Evolutionary conservation across 1,284 basidiomycete genomes (phyloP).

Genomic region (Boletus albobrunnescens): DNA sequence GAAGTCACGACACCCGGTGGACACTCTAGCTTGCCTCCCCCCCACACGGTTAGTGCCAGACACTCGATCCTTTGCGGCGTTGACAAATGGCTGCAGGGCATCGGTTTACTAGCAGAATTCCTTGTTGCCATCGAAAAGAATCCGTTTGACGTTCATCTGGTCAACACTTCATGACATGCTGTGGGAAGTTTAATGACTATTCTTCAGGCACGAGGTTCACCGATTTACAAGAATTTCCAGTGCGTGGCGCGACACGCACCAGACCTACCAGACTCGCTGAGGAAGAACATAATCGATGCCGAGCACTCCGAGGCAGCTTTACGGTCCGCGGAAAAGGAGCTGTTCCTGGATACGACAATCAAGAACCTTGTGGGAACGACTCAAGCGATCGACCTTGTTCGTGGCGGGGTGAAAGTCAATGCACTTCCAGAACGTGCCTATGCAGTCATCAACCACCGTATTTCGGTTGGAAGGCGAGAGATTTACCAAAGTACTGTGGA

Average conservation of each 20-base stretch:
- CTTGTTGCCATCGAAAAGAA: conserved; percentile 41
- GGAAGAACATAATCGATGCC: conserved; percentile 36
- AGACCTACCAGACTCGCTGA: conserved; percentile 38
- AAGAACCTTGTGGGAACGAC: conserved; percentile 45
- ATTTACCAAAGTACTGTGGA: conserved; percentile 29
- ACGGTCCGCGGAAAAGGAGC: conserved; percentile 38
- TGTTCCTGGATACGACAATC: conserved; percentile 33
- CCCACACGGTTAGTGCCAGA: conserved; percentile 33
- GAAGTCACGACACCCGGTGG: conserved; percentile 51
- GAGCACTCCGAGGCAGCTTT: conserved; percentile 41
- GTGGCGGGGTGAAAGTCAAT: conserved; percentile 60
- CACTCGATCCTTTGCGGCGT: neutral
- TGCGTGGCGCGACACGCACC: conserved; percentile 47
- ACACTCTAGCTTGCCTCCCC: conserved; percentile 53
- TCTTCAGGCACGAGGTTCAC: conserved; percentile 37
- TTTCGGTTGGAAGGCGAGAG: conserved; percentile 34
- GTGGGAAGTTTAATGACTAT: neutral
- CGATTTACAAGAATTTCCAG: conserved; percentile 41
- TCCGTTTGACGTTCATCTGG: conserved; percentile 33
- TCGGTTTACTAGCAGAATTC: conserved; percentile 44
- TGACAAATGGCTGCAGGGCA: conserved; percentile 30
- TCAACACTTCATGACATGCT: conserved; percentile 1
- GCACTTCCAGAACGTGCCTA: conserved; percentile 54
- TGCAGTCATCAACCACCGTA: conserved; percentile 47
- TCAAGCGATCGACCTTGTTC: conserved; percentile 57